Conservation (phyloP, 371 early-diverging fungal species). For the Mortierella polycephala region DNA sequence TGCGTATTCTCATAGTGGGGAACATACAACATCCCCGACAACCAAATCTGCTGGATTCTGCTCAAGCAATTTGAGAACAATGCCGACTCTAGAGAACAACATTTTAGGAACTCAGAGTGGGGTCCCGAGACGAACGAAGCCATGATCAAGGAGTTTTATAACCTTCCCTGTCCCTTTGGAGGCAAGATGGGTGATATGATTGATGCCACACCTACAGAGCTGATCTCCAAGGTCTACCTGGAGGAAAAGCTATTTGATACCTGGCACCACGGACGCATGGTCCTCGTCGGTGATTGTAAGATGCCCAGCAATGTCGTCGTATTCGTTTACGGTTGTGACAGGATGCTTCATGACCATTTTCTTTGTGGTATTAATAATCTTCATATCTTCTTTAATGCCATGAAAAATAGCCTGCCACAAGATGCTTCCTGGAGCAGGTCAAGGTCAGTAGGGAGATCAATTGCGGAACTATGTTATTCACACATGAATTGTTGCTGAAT, state of each 20-base stretch:
- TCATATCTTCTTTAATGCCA: background rate
- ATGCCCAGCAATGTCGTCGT: background rate
- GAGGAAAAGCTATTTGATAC: slow-evolving; percentile 18
- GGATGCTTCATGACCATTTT: background rate
- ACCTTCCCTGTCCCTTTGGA: slow-evolving; percentile 8
- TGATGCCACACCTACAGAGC: slow-evolving; percentile 5
- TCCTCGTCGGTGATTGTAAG: slow-evolving; percentile 12
- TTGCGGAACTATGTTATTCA: background rate
- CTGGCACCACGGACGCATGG: slow-evolving; percentile 5
- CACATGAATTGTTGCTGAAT: too few species aligned
- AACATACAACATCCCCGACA: slow-evolving; percentile 1
- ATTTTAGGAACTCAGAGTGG: slow-evolving; percentile 20
- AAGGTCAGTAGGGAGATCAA: background rate
- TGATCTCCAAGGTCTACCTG: slow-evolving; percentile 20
- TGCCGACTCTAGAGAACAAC: background rate
- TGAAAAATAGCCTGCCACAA: slow-evolving; percentile 2
- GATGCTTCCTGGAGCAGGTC: background rate
- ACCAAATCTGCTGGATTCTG: slow-evolving; percentile 5
- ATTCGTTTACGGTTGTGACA: background rate
- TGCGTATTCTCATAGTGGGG: background rate
- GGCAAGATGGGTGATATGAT: slow-evolving; percentile 12
- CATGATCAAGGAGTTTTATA: slow-evolving; percentile 9
- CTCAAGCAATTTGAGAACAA: slow-evolving; percentile 2
- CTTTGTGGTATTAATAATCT: too few species aligned
- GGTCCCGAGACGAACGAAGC: slow-evolving; percentile 8